Conservation (phyloP, 1,284 basidiomycete species). For the Puccinia horiana region DNA sequence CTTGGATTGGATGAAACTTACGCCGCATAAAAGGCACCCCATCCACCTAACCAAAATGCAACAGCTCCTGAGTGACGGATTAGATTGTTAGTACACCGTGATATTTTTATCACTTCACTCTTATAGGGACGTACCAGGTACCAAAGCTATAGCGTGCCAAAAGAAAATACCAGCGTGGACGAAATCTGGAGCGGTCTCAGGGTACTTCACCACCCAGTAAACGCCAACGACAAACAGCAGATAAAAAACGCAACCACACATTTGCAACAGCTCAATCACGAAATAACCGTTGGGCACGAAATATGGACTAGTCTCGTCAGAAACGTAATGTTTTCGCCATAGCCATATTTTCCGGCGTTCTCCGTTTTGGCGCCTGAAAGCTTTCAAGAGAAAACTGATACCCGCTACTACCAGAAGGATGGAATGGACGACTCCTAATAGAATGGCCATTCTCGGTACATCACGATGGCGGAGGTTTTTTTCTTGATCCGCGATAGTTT, state of each 20-base stretch:
- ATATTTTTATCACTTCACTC: too few species aligned
- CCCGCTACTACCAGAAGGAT: not conserved
- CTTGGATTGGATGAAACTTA: not conserved
- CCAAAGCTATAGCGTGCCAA: conserved; percentile 1
- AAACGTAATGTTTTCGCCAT: not conserved
- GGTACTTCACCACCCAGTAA: not conserved
- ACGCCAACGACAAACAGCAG: not conserved
- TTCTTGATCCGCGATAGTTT: not conserved
- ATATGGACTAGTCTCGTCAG: not conserved
- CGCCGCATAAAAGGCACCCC: not conserved
- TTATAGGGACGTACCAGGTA: conserved; percentile 11
- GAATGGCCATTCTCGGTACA: not conserved
- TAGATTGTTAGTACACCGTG: too few species aligned
- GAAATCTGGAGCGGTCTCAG: not conserved
- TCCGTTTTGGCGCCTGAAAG: not conserved
- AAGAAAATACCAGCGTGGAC: not conserved
- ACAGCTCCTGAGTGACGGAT: not conserved
- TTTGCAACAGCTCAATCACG: conserved; percentile 4
- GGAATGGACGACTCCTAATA: not conserved
- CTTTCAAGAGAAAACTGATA: not conserved
- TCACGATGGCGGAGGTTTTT: not conserved
- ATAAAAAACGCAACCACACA: not conserved
- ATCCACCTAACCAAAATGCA: not conserved
- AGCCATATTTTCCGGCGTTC: conserved; percentile 8
- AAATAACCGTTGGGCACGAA: not conserved